phyloP scores from a whole-genome alignment of 2,329 filamentous ascomycete species.

The Alternaria conjuncta region DNA sequence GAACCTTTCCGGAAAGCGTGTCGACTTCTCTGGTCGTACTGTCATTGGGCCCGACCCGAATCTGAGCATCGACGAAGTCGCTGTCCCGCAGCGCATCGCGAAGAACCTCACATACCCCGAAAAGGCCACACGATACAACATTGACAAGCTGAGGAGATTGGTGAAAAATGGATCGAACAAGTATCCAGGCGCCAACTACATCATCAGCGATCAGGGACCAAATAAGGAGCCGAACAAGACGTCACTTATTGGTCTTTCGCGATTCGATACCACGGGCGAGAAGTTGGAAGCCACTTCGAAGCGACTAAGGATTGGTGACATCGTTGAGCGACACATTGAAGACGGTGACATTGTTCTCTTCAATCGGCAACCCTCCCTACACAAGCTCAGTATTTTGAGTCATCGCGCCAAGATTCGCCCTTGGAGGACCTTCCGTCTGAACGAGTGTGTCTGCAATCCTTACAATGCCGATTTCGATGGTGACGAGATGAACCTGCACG shows the following conservation, averaged over 20 bases:
- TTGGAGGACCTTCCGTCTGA: slow-evolving; percentile 94
- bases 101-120: slow-evolving; percentile 97
- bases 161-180: slow-evolving; percentile 76
- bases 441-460: slow-evolving; percentile 96
- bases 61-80: slow-evolving; percentile 89
- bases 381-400: slow-evolving; percentile 98
- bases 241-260: slow-evolving; percentile 65
- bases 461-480: slow-evolving; percentile 99
- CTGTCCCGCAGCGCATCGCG: slow-evolving; percentile 88
- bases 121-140: slow-evolving; percentile 82
- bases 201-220: slow-evolving; percentile 67
- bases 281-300: slow-evolving; percentile 74
- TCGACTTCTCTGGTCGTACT: slow-evolving; percentile 96
- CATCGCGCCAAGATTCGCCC: slow-evolving; percentile 92
- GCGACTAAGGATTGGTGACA: slow-evolving; percentile 79
- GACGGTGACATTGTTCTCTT: slow-evolving; percentile 96
- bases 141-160: slow-evolving; percentile 77
- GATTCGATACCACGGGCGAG: slow-evolving; percentile 54
- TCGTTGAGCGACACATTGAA: slow-evolving; percentile 92
- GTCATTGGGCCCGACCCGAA: slow-evolving; percentile 99
- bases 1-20: slow-evolving; percentile 96
- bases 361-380: slow-evolving; percentile 95
- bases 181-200: slow-evolving; percentile 87
- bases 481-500: slow-evolving; percentile 98
- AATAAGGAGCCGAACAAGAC: slow-evolving; percentile 66